phyloP scores from a whole-genome alignment of 2,329 filamentous ascomycete species.

The Alternaria longipes region DNA sequence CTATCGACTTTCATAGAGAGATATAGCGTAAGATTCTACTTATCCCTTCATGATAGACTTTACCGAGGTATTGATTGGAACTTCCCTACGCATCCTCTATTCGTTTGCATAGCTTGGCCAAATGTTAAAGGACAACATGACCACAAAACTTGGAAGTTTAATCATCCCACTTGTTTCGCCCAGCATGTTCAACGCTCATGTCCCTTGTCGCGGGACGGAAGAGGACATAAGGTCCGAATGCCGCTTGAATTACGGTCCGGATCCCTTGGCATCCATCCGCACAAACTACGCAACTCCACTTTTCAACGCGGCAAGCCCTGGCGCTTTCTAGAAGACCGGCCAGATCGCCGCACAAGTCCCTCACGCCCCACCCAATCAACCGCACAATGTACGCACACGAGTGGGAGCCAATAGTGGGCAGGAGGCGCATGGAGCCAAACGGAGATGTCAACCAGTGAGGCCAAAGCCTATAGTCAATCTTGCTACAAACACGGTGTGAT shows the following conservation, averaged over 20 bases:
- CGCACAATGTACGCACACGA: constrained; percentile 11
- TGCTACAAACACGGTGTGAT: not conserved
- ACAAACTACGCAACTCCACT: constrained; percentile 22
- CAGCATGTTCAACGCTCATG: not conserved
- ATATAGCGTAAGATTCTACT: not conserved
- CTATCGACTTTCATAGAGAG: not conserved
- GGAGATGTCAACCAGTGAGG: constrained; percentile 1
- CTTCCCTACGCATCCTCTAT: not conserved
- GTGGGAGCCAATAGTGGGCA: not conserved
- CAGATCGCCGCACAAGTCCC: constrained; percentile 21
- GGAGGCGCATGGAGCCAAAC: not conserved
- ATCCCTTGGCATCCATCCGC: constrained; percentile 10
- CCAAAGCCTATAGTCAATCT: constrained; percentile 2
- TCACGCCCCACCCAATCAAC: constrained; percentile 7
- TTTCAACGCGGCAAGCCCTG: not conserved
- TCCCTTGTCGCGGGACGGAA: constrained; percentile 1
- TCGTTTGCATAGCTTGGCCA: not conserved
- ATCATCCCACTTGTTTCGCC: not conserved
- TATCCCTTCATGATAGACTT: not conserved
- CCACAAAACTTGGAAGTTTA: not conserved
- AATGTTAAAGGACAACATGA: not conserved
- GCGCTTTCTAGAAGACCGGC: constrained; percentile 1
- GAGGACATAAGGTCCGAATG: not conserved
- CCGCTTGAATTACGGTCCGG: not conserved
- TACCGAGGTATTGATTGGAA: not conserved